Base-by-base conservation (phyloP, 805 yeast species). In the Komagataella pastoris region DNA sequence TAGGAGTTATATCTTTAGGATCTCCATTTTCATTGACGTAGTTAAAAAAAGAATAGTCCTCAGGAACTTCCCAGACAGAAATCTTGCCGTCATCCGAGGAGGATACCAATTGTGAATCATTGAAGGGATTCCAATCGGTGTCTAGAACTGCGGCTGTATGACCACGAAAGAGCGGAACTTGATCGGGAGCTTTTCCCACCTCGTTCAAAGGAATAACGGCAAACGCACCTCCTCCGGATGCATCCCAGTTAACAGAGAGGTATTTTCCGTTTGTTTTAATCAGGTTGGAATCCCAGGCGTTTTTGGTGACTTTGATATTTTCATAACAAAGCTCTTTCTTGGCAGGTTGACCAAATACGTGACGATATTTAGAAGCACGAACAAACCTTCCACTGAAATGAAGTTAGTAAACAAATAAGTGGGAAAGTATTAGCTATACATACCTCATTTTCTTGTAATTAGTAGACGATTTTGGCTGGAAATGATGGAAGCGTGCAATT, bases 221-320 rank as follows among this genome's bases (percentile, higher is more conserved):
- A 72, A 93, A 90, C 0, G 98, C 95, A 51, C 99, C 99, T 56
- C 98, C 98, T 46, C 98, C 98, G 8, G 95, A 84, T 36, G 97
- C 75, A 54, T 87, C 88, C 96, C 97, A 89, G 65, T 88, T 89
- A 57, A 89, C 84, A 1, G 96, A 76, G 46, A 93, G 67, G 61
- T 79, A 93, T 65, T 85, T 83, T 44, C 97, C 91, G 65, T 93
- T 93, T 56, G 86, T 79, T 67, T 88, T 81, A 57, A 93, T 77
- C 57, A 93, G 74, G 66, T 91, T 91, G 50, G 96, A 86, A 67
- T 93, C 99, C 87, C 96, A 93, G 1, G 98, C 99, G 62, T 89
- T 90, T 62, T 87, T 83, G 58, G 96, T 86, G 52, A 84, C 78
- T 60, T 79, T 82, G 57, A 86, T 70, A 65, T 85, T 85, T 59